Evolutionary conservation across 257 asterid species (phyloP).

Genomic region (Plectranthus barbatus): DNA sequence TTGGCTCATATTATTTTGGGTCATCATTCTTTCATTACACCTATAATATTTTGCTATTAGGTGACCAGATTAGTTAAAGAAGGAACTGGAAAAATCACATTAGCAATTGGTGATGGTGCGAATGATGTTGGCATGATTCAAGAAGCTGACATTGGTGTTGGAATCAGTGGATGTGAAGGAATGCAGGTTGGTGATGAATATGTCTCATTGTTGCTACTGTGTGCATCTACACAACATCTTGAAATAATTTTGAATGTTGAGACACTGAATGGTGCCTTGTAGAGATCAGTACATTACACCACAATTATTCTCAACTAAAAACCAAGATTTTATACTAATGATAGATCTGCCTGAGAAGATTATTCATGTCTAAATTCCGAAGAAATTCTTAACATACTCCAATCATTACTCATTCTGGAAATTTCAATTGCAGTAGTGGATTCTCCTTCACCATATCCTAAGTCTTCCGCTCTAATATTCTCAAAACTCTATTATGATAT

Average conservation of each 20-base stretch:
- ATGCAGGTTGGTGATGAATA: conserved; percentile 78
- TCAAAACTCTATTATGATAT: no score
- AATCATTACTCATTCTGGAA: not conserved
- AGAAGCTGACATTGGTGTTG: conserved; percentile 99
- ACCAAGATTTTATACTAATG: not conserved
- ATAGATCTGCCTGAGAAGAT: no score
- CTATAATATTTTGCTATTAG: conserved; percentile 28
- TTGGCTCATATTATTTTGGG: conserved; percentile 6
- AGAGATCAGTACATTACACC: not conserved
- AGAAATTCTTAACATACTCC: not conserved
- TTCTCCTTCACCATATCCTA: not conserved
- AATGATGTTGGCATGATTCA: conserved; percentile 99
- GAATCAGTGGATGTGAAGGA: conserved; percentile 99
- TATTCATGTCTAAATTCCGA: no score
- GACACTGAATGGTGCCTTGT: not conserved
- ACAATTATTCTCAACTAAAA: not conserved
- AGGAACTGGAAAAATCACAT: conserved; percentile 89
- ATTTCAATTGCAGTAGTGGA: not conserved
- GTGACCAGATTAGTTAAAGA: conserved; percentile 91
- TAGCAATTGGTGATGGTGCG: conserved; percentile 99
- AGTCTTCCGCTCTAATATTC: no score
- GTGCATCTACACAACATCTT: not conserved
- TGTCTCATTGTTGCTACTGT: not conserved
- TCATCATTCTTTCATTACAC: conserved; percentile 1
- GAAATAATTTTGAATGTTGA: not conserved